Evolutionary conservation across 257 asterid species (phyloP), one percentile per base, ranked within the genome.

Genomic region (Jacaranda mimosifolia): DNA sequence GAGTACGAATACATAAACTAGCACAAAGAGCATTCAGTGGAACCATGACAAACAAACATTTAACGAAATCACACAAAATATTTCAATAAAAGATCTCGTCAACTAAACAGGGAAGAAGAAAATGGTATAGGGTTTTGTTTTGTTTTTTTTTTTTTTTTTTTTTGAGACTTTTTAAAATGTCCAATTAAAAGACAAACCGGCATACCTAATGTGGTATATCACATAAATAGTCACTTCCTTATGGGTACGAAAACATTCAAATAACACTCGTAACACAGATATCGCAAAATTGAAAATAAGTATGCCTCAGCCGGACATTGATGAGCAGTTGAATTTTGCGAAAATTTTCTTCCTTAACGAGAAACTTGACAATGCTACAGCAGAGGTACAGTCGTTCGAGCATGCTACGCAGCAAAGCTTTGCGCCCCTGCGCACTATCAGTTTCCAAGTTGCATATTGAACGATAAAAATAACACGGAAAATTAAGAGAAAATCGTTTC

Each of bases 221-320:
- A 69, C 73, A 55, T 64, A 59, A 79, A 76, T 21, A 68, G 58
- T 66, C 43, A 3, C 49, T 63, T 55, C 32, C 67, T 56, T 5
- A 35, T 32, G 64, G 13, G 57, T 63, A 53, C 2, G 53, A 32
- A 63, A 51, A 21, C 58, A 11, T 52, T 6, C 74, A 52, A 76
- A 60, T 14, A 46, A 43, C 57, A 15, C 46, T 36, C 49, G 42
- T 3, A 60, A 13, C 18, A 46, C 66, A 76, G 52, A 57, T 17
- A 49, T 58, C 66, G 70, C 70, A 77, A 72, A 40, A 15, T 48
- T 5, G 36, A 39, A 36, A 76, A 66, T 21, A 76, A 46, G 11
- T 14, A 71, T 36, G 72, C 72, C 32, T 64, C 26, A 18, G 17
- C 70, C 21, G 8, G 38, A 68, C 5, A 59, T 35, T 21, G 52